phyloP scores from a whole-genome alignment of 805 yeast species.

The Candida chilensis region DNA sequence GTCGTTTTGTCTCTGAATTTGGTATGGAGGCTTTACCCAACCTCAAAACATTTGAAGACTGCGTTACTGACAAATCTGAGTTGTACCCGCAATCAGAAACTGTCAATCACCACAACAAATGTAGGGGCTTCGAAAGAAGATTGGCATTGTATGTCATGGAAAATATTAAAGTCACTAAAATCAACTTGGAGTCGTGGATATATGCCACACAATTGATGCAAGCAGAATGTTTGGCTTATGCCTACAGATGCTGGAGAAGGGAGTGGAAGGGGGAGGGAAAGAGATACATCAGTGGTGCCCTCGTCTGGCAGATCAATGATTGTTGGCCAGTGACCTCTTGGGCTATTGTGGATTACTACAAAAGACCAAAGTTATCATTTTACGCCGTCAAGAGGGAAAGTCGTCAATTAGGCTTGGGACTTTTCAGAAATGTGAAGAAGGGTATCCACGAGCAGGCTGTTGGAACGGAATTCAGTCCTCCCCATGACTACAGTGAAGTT shows the following conservation, averaged over 20 bases:
- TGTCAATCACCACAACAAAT: slow-evolving; percentile 39
- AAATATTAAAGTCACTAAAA: slow-evolving; percentile 17
- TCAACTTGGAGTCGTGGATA: slow-evolving; percentile 31
- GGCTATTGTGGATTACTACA: slow-evolving; percentile 33
- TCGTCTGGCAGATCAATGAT: slow-evolving; percentile 48
- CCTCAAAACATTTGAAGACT: slow-evolving; percentile 19
- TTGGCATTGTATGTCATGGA: slow-evolving; percentile 36
- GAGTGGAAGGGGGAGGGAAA: slow-evolving; percentile 28
- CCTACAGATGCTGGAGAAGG: slow-evolving; percentile 36
- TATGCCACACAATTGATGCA: slow-evolving; percentile 47
- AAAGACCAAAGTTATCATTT: slow-evolving; percentile 34
- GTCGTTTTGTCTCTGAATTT: slow-evolving; percentile 43
- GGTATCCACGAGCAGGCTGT: slow-evolving; percentile 1
- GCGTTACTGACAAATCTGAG: slow-evolving; percentile 25
- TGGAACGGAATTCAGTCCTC: slow-evolving; percentile 5
- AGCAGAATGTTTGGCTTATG: slow-evolving; percentile 37
- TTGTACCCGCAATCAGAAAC: slow-evolving; percentile 32
- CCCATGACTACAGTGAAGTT: slow-evolving; percentile 15
- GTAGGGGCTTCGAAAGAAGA: slow-evolving; percentile 36
- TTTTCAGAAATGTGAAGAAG: slow-evolving; percentile 13
- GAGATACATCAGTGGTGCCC: slow-evolving; percentile 31
- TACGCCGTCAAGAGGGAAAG: slow-evolving; percentile 37
- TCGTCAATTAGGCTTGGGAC: slow-evolving; percentile 19
- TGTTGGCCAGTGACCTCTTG: slow-evolving; percentile 45
- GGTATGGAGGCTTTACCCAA: slow-evolving; percentile 42